These are phyloP conservation scores for Stipa capillata DNA, from an alignment of 176 grass and related monocot species.

Conservation along the genomic window DNA sequence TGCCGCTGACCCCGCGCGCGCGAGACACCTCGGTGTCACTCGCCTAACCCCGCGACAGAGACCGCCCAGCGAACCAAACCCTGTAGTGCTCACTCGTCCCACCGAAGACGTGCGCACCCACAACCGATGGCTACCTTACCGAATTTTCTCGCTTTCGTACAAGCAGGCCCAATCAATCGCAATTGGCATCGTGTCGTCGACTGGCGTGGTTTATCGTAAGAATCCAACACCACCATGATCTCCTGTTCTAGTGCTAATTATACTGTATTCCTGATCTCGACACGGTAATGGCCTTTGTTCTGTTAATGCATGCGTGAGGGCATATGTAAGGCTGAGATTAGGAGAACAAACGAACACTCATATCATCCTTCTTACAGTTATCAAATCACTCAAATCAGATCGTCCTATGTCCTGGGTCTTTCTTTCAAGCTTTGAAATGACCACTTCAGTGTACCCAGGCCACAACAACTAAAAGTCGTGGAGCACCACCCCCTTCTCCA, in stretches of 20 bases:
- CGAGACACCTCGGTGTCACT: not conserved
- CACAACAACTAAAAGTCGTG: not conserved
- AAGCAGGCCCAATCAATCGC: not conserved
- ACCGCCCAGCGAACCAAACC: not conserved
- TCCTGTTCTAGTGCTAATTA: not conserved
- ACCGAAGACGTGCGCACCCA: not conserved
- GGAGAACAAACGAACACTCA: not conserved
- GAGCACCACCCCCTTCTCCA: not conserved
- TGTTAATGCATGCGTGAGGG: not conserved
- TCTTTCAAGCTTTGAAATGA: not conserved
- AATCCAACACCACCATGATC: not conserved
- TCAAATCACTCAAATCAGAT: not conserved
- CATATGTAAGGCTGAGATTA: not conserved
- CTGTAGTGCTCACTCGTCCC: not conserved
- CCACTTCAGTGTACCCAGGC: not conserved
- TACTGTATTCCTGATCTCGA: not conserved
- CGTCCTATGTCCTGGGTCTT: not conserved
- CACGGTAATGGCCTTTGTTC: not conserved
- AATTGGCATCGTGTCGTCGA: not conserved
- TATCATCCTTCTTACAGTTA: not conserved
- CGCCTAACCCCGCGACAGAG: conserved; percentile 5
- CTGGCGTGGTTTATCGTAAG: not conserved
- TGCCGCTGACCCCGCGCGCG: not conserved
- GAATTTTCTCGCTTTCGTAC: not conserved
- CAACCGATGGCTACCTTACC: not conserved